A percentile compares a stretch with the other conserved stretches of the same genome.
Evolutionary conservation across 2,329 filamentous ascomycete species (phyloP).

Genomic region (Arthrobotrys pseudoclavata): DNA sequence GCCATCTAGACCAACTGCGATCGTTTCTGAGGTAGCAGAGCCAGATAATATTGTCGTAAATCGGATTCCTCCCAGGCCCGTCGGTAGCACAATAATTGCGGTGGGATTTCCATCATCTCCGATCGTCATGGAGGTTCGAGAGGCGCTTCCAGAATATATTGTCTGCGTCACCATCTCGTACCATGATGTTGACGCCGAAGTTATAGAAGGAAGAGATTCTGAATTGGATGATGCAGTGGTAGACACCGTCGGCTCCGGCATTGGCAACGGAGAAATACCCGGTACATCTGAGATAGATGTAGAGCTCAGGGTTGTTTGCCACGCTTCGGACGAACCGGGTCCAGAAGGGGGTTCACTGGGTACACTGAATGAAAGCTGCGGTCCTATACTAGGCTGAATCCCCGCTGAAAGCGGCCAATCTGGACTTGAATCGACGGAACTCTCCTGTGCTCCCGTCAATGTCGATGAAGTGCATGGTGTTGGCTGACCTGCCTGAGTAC

Average conservation of each 20-base stretch:
- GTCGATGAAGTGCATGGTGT: no score
- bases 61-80: neutral
- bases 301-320: neutral
- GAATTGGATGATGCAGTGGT: neutral
- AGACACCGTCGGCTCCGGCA: neutral
- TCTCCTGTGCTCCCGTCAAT: no score
- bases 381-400: neutral
- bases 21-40: neutral
- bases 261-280: neutral
- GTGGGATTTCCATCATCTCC: slow-evolving; percentile 15
- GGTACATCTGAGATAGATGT: neutral
- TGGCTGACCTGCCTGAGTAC: no score
- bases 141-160: slow-evolving; percentile 13
- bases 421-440: no score
- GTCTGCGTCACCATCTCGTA: slow-evolving; percentile 11
- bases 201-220: neutral
- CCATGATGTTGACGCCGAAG: neutral
- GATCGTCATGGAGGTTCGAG: slow-evolving; percentile 7
- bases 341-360: no score
- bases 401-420: no score
- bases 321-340: neutral
- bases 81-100: slow-evolving; percentile 20
- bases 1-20: no score
- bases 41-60: neutral
- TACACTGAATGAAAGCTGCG: no score